Conservation (phyloP, 2,329 filamentous ascomycete genomes). For the Raffaelea albimanens region DNA sequence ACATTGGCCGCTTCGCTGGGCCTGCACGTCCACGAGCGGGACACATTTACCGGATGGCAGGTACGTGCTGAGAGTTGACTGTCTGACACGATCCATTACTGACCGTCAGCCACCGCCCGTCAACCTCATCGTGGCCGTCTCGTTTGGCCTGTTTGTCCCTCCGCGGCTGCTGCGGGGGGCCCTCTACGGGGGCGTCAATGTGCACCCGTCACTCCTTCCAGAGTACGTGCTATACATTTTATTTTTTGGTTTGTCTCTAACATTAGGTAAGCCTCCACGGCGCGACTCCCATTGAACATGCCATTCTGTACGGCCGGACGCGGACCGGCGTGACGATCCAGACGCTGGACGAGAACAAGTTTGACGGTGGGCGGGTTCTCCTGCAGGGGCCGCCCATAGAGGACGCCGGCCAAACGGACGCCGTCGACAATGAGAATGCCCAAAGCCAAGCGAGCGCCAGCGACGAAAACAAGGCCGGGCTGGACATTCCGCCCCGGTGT, state of each 20-base stretch:
- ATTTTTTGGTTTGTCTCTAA: not conserved
- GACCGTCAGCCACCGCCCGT: conserved; percentile 25
- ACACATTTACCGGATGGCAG: conserved; percentile 76
- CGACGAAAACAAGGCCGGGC: conserved; percentile 30
- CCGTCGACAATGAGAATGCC: too few relatives aligned
- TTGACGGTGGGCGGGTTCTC: conserved; percentile 73
- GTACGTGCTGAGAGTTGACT: conserved; percentile 17
- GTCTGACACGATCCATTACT: conserved; percentile 3
- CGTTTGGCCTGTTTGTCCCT: conserved; percentile 87
- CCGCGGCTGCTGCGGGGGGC: conserved; percentile 58
- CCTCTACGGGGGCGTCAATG: conserved; percentile 80
- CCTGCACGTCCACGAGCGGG: conserved; percentile 62
- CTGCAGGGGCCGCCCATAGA: conserved; percentile 48
- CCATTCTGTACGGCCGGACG: conserved; percentile 54
- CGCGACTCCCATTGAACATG: conserved; percentile 76
- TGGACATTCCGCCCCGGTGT: conserved; percentile 36
- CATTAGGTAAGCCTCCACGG: conserved; percentile 56
- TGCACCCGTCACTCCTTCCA: conserved; percentile 86
- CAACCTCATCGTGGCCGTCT: conserved; percentile 84
- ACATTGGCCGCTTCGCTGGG: conserved; percentile 50
- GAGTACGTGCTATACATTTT: conserved; percentile 44
- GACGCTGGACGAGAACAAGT: conserved; percentile 65
- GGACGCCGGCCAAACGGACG: not conserved
- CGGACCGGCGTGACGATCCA: conserved; percentile 75
- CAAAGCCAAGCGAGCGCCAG: not conserved